Base-by-base conservation (phyloP, 768 basidiomycete genomes). In the Albatrellus ellisii region DNA sequence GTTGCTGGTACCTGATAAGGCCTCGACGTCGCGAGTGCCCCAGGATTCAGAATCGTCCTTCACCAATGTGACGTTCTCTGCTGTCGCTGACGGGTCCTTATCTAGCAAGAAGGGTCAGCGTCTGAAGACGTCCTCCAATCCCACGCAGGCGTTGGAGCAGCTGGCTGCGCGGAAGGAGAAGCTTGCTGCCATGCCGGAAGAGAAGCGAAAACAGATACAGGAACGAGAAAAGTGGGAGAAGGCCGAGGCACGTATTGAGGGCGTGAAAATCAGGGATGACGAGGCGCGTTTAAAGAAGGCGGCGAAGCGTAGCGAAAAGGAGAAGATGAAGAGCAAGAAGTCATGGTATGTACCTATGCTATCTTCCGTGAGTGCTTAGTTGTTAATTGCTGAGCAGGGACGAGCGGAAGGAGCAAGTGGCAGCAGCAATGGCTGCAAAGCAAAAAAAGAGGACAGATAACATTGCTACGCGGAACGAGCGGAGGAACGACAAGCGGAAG, bases 381-480 rank as follows among this genome's bases (percentile, higher is more conserved):
- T 18, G 47, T 38, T 45, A 4, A 43, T 36, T 22, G 8, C n/a
- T 36, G 20, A 36, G 18, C 54, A 95, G 91, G 92, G 73, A 76
- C 31, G 83, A 88, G 49, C 77, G 89, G 46, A 94, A 94, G 58
- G 79, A 84, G 43, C 77, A 86, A 27, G 55, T 90, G 21, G 51
- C 70, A 3, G 69, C 76, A 9, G 69, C 79, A 2, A 83, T 88
- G 73, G 83, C 82, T 1, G 84, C 85, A 24, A 79, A 73, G 57
- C 82, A 89, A 61, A 89, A 92, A 66, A 98, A 98, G 61, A 72
- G 90, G 4, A 56, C 76, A 11, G 90, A 94, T 52, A 97, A 98
- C 54, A 84, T 97, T 52, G 83, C 88, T 0, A 76, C 72, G 66
- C 76, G 90, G 14, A 76, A 79, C 43, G 90, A 97, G 56, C 69